Conservation (phyloP, 108 stramenopile species). For the Conticribra guillardii region DNA sequence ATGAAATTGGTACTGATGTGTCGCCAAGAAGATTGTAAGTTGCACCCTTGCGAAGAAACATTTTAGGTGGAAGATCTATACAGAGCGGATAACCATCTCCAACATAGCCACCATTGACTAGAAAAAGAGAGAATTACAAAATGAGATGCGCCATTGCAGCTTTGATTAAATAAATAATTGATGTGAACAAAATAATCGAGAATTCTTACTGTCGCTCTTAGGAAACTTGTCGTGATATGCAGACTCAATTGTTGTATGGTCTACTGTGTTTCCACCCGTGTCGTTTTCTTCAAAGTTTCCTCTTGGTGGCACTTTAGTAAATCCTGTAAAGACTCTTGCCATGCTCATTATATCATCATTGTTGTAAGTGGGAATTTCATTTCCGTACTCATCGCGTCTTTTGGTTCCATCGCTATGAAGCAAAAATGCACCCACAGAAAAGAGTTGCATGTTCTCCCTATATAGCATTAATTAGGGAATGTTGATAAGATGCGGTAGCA, state of each 20-base stretch:
- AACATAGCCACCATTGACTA: slow-evolving; percentile 65
- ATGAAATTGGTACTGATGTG: slow-evolving; percentile 32
- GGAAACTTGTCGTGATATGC: slow-evolving; percentile 61
- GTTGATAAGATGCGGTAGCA: neutral
- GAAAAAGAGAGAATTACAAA: no score
- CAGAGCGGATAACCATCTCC: slow-evolving; percentile 68
- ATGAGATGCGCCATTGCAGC: no score
- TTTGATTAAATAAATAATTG: no score
- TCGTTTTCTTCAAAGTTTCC: slow-evolving; percentile 1
- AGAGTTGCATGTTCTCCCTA: slow-evolving; percentile 72
- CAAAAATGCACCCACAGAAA: slow-evolving; percentile 55
- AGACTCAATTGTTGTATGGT: slow-evolving; percentile 23
- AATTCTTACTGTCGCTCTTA: slow-evolving; percentile 60
- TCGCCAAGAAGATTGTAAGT: slow-evolving; percentile 60
- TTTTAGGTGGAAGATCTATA: slow-evolving; percentile 41
- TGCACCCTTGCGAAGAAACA: slow-evolving; percentile 59
- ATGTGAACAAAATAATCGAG: no score
- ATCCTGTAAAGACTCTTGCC: slow-evolving; percentile 55
- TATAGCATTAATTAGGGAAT: neutral
- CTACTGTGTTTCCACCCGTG: slow-evolving; percentile 21
- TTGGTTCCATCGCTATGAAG: slow-evolving; percentile 65
- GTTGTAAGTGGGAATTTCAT: slow-evolving; percentile 46
- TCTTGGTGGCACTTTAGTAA: slow-evolving; percentile 1
- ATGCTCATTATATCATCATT: slow-evolving; percentile 58
- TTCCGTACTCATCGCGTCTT: slow-evolving; percentile 28